Evolutionary conservation across 805 yeast genomes (phyloP), one percentile per base, ranked within the genome.

Genomic region (Priceomyces carsonii): DNA sequence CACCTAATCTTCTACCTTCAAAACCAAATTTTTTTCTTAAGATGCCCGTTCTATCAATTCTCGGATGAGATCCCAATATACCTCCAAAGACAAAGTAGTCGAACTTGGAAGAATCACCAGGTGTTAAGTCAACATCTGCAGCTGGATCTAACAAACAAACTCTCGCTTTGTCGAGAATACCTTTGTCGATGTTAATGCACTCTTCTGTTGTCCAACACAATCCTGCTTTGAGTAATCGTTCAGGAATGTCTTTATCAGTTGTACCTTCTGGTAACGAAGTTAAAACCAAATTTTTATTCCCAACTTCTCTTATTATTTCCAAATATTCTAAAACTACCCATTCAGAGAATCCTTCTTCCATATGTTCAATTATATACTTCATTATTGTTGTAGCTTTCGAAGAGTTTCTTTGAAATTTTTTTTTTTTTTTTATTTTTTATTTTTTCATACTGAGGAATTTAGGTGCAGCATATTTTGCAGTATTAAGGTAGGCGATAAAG

Each of bases 51-150:
- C 98, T 80, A 57, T 91, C 98, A 51, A 95, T 75, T 45, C 88
- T 82, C 6, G 95, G 95, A 59, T 90, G 96, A 41, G 89, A 95
- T 3, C 97, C 98, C 30, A 91, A 72, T 35, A 91, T 93, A 23
- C 99, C 99, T 5, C 99, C 99, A 61, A 93, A 91, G 8, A 93
- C 87, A 51, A 91, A 91, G 64, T 84, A 91, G 40, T 89, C 95
- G 51, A 84, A 91, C 26, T 71, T 55, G 1, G 59, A 53, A 2
- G 66, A 61, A 51, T 91, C 99, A 30, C 59, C 69, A 2, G 97
- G 95, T 4, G 64, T 69, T 43, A 91, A 71, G 41, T 87, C 96
- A 13, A 66, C 60, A 13, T 65, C 71, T 0, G 97, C 97, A 27
- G 86, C 77, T 15, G 99, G 99, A 49, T 91, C 99, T 27, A 93